These are phyloP conservation scores for Alopecurus myosuroides DNA, from an alignment of 176 grass and related monocot genomes.

Conservation along the genomic window DNA sequence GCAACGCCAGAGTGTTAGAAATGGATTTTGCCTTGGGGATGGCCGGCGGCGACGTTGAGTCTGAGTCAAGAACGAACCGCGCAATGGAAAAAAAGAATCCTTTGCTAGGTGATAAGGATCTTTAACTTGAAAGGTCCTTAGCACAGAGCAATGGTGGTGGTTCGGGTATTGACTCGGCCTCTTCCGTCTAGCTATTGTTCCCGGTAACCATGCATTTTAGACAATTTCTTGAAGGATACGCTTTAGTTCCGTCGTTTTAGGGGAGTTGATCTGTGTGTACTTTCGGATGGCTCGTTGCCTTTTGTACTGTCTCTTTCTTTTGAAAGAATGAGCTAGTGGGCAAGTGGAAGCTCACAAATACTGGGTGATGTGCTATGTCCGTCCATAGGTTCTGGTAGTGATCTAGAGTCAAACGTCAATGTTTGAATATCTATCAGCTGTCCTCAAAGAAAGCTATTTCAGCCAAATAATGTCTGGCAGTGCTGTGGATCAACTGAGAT, in stretches of 20 bases:
- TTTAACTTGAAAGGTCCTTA: constrained; percentile 17
- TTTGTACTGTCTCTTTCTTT: not conserved
- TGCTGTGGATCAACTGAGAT: not conserved
- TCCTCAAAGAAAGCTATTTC: not conserved
- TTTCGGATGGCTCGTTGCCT: constrained; percentile 16
- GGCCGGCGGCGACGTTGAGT: not conserved
- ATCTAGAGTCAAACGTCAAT: constrained; percentile 10
- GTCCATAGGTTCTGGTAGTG: constrained; percentile 27
- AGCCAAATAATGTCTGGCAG: constrained; percentile 20
- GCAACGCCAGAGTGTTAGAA: constrained; percentile 26
- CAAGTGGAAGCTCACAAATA: not conserved
- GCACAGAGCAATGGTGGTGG: constrained; percentile 94
- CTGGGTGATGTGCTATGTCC: not conserved
- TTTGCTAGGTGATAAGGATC: constrained; percentile 94
- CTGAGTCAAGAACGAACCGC: constrained; percentile 99
- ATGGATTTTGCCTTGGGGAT: not conserved
- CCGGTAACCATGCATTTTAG: constrained; percentile 26
- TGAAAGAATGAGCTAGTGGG: constrained; percentile 15
- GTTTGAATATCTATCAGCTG: not conserved
- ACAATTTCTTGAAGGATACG: constrained; percentile 19
- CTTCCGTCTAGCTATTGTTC: not conserved
- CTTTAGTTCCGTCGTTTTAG: constrained; percentile 13
- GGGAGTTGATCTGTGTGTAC: constrained; percentile 16
- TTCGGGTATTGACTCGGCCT: constrained; percentile 98
- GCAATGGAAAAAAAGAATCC: constrained; percentile 40